phyloP scores from a whole-genome alignment of 352 stramenopile genomes.

The Phytophthora gonapodyides region DNA sequence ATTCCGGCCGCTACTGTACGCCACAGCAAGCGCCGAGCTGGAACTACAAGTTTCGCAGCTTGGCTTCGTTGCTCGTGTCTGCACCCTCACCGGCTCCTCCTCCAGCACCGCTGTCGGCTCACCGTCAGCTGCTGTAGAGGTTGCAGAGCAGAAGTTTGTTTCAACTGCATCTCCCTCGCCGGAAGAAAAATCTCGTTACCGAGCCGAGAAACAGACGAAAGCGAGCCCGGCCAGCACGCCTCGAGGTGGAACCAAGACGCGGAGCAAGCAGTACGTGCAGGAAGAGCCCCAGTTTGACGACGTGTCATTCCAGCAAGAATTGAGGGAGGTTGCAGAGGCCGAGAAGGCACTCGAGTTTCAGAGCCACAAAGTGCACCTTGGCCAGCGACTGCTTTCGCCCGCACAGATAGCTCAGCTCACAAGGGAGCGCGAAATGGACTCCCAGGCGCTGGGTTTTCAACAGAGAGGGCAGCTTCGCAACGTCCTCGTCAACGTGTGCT shows the following conservation, averaged over 20 bases:
- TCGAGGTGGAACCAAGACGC: slow-evolving; percentile 7
- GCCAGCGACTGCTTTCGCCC: slow-evolving; percentile 55
- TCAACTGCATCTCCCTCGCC: slow-evolving; percentile 4
- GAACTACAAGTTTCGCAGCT: slow-evolving; percentile 80
- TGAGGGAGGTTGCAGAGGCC: slow-evolving; percentile 66
- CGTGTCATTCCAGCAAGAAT: slow-evolving; percentile 86
- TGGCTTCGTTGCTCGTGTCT: slow-evolving; percentile 69
- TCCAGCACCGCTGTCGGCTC: slow-evolving; percentile 28
- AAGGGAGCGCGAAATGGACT: slow-evolving; percentile 52
- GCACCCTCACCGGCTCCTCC: slow-evolving; percentile 66
- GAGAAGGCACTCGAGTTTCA: slow-evolving; percentile 89
- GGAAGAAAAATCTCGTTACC: slow-evolving; percentile 12
- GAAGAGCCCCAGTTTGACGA: slow-evolving; percentile 16
- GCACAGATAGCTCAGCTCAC: slow-evolving; percentile 55
- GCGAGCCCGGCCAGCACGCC: slow-evolving; percentile 5
- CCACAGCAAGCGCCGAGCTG: slow-evolving; percentile 70
- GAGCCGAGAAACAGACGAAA: slow-evolving; percentile 11
- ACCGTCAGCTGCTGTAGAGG: background rate
- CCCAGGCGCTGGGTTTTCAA: slow-evolving; percentile 25
- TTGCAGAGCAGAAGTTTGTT: slow-evolving; percentile 2
- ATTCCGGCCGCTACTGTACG: slow-evolving; percentile 68
- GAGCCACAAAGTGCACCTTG: slow-evolving; percentile 72
- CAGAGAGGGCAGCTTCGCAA: slow-evolving; percentile 54
- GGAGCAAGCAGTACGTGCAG: slow-evolving; percentile 8
- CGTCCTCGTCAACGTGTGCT: slow-evolving; percentile 41